phyloP scores from a whole-genome alignment of 2,329 filamentous ascomycete species.

The Botrytis paeoniae region DNA sequence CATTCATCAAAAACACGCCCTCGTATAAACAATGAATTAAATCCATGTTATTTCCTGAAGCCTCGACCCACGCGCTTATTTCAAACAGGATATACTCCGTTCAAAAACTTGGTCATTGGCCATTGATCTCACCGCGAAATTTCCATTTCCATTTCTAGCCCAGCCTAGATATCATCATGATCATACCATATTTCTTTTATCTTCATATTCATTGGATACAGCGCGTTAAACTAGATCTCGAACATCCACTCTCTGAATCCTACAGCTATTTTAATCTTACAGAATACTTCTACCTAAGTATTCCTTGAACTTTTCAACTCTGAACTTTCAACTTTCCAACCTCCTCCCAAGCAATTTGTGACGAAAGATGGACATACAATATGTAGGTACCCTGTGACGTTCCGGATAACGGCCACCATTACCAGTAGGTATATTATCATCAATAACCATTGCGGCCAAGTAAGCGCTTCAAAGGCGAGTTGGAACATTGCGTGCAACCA shows the following conservation, averaged over 20 bases:
- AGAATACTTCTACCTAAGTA: not conserved
- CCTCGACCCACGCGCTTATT: not conserved
- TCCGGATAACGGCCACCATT: not conserved
- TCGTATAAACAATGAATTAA: not conserved
- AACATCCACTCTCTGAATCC: not conserved
- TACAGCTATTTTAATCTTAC: not conserved
- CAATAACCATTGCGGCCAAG: not conserved
- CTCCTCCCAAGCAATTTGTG: not conserved
- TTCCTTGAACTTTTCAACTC: not conserved
- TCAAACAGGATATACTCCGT: conserved; percentile 5
- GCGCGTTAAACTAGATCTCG: not conserved
- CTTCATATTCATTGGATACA: not conserved
- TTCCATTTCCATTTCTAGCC: not conserved
- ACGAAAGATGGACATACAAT: not conserved
- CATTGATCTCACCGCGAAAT: not conserved
- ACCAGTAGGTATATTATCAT: not conserved
- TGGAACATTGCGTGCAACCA: not conserved
- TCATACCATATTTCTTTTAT: not conserved
- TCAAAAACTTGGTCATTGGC: not conserved
- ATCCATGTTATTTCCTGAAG: not conserved
- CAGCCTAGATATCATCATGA: not conserved
- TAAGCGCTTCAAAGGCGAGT: not conserved
- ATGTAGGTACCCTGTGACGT: not conserved
- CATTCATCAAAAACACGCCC: too few relatives aligned
- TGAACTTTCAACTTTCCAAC: not conserved